Percentiles rank a stretch among this genome's conserved stretches.
phyloP scores from a whole-genome alignment of 176 grass and related monocot genomes.

The Oryza glumipatula region DNA sequence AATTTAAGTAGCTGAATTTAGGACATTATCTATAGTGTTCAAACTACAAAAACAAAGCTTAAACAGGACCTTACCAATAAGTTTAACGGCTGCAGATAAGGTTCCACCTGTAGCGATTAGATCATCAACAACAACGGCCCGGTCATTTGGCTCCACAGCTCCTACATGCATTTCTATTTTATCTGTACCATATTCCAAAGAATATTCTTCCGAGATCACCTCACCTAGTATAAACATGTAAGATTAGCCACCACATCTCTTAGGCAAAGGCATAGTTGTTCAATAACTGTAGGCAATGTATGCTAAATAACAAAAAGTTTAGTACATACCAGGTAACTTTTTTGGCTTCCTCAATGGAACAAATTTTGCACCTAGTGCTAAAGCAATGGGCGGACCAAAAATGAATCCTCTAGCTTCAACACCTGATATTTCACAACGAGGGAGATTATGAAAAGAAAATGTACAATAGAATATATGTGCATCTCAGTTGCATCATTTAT shows the following conservation, averaged over 20 bases:
- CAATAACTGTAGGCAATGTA: neutral
- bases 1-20: neutral
- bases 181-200: constrained; percentile 92
- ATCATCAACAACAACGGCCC: constrained; percentile 79
- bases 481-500: neutral
- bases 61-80: constrained; percentile 64
- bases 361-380: constrained; percentile 96
- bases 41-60: neutral
- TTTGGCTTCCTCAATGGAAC: constrained; percentile 96
- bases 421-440: constrained; percentile 53
- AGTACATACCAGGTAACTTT: constrained; percentile 77
- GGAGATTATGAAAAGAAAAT: neutral
- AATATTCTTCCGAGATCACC: constrained; percentile 91
- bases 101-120: constrained; percentile 95
- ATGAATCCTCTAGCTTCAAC: constrained; percentile 98
- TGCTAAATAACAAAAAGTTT: neutral
- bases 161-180: constrained; percentile 97
- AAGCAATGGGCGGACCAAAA: constrained; percentile 92
- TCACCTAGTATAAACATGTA: constrained; percentile 59
- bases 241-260: constrained; percentile 33
- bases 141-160: constrained; percentile 70
- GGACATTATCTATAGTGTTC: neutral
- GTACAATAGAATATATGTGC: neutral
- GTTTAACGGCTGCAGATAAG: constrained; percentile 71
- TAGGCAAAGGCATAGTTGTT: neutral